phyloP scores from a whole-genome alignment of 805 yeast species.

The Teunomyces gatunensis region DNA sequence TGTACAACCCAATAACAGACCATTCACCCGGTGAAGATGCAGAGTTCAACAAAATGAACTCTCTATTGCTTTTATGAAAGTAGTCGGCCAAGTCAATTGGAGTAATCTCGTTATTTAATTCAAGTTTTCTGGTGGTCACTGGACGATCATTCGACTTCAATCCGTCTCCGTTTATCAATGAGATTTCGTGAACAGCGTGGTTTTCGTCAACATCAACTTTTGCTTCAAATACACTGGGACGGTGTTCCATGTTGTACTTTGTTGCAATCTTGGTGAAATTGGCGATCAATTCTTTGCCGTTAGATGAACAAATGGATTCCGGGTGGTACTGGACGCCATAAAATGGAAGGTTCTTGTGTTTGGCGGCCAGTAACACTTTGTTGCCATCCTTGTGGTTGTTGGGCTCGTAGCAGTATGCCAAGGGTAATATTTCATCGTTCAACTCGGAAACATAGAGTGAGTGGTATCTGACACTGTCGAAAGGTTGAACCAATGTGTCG shows the following conservation, averaged over 20 bases:
- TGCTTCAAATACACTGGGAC: slow-evolving; percentile 12
- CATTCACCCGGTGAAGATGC: slow-evolving; percentile 84
- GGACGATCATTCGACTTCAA: neutral
- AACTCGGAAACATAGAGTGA: slow-evolving; percentile 59
- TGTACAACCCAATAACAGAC: slow-evolving; percentile 81
- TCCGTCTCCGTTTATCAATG: slow-evolving; percentile 15
- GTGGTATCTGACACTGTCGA: slow-evolving; percentile 84
- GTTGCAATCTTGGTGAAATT: slow-evolving; percentile 61
- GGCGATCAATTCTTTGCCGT: slow-evolving; percentile 56
- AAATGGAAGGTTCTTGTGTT: slow-evolving; percentile 60
- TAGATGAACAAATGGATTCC: slow-evolving; percentile 81
- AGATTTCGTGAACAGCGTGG: slow-evolving; percentile 21
- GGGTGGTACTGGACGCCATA: slow-evolving; percentile 98
- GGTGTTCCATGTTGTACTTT: slow-evolving; percentile 23
- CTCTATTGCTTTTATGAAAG: slow-evolving; percentile 28
- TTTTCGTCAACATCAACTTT: slow-evolving; percentile 4
- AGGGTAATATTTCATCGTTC: slow-evolving; percentile 44
- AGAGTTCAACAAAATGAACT: slow-evolving; percentile 67
- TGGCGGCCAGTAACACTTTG: slow-evolving; percentile 74
- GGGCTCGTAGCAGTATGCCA: slow-evolving; percentile 57
- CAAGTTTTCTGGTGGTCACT: slow-evolving; percentile 7
- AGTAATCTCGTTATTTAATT: slow-evolving; percentile 11
- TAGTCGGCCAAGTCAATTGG: slow-evolving; percentile 55
- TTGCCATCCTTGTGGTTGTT: slow-evolving; percentile 21
- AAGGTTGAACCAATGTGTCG: slow-evolving; percentile 27